Conservation (phyloP, 139 green algal genomes). For the Micromonas pusilla region DNA sequence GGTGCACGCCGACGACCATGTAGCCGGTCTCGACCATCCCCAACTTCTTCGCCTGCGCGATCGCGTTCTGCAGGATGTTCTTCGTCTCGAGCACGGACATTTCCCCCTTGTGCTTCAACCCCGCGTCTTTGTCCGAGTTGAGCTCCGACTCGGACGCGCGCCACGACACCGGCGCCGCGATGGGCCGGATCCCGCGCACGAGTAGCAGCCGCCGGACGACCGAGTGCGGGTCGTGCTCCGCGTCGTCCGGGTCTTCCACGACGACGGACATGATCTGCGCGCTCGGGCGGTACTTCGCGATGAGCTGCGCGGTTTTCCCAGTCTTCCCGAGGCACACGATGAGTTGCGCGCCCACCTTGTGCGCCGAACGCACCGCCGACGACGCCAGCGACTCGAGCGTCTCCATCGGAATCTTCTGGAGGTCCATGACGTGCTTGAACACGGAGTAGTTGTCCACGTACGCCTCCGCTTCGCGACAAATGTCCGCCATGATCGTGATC, state of each 20-base stretch:
- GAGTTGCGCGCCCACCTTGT: slow-evolving; percentile 83
- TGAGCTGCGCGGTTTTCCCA: slow-evolving; percentile 76
- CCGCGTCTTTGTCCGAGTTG: not conserved
- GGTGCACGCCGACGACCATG: slow-evolving; percentile 5
- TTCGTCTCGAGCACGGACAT: not conserved
- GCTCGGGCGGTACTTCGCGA: slow-evolving; percentile 85
- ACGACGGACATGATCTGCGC: slow-evolving; percentile 73
- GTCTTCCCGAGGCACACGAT: slow-evolving; percentile 84
- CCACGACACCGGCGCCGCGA: not conserved
- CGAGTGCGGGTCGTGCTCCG: not conserved
- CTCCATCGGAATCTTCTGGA: slow-evolving; percentile 80
- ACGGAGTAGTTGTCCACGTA: slow-evolving; percentile 51
- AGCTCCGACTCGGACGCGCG: not conserved
- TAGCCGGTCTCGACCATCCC: not conserved
- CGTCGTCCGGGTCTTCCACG: not conserved
- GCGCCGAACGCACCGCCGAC: slow-evolving; percentile 86
- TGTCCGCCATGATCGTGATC: slow-evolving; percentile 66
- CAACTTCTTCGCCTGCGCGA: not conserved
- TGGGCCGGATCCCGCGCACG: not conserved
- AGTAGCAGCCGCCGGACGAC: not conserved
- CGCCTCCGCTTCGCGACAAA: slow-evolving; percentile 70
- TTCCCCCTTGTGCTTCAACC: not conserved
- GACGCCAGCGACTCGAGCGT: slow-evolving; percentile 90
- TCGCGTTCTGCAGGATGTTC: not conserved
- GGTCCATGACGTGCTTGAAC: slow-evolving; percentile 73